These are phyloP conservation scores for Dactylellina leptospora DNA, from an alignment of 2,329 filamentous ascomycete genomes.

Conservation along the genomic window DNA sequence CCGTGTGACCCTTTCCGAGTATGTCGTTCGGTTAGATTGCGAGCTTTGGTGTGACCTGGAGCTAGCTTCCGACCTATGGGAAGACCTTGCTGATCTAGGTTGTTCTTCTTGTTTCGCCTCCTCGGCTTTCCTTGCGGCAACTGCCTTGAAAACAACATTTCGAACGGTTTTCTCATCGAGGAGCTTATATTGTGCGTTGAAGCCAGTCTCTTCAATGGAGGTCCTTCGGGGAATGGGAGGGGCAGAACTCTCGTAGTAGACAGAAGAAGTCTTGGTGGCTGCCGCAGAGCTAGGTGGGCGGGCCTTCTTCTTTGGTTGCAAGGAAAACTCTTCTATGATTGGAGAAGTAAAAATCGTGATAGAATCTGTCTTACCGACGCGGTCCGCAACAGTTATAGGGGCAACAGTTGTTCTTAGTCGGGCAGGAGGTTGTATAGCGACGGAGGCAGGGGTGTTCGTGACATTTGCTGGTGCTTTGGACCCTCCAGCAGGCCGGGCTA, in stretches of 20 bases:
- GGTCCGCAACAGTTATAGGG: not conserved
- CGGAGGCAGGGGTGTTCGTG: conserved; percentile 1
- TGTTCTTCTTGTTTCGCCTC: conserved; percentile 21
- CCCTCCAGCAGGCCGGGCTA: conserved; percentile 15
- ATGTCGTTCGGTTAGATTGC: conserved; percentile 37
- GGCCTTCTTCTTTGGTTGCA: conserved; percentile 43
- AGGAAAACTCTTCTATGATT: conserved; percentile 44
- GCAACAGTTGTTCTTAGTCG: not conserved
- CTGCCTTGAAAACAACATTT: conserved; percentile 44
- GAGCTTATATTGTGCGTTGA: conserved; percentile 48
- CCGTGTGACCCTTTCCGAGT: conserved; percentile 17
- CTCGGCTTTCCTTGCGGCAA: conserved; percentile 33
- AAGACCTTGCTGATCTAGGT: conserved; percentile 13
- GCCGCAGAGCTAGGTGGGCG: conserved; percentile 47
- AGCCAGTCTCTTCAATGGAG: conserved; percentile 39
- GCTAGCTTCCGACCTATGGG: conserved; percentile 28
- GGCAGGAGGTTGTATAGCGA: conserved; percentile 12
- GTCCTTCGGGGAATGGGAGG: conserved; percentile 33
- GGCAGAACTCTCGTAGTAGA: conserved; percentile 42
- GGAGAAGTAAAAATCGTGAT: conserved; percentile 45
- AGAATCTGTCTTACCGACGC: conserved; percentile 26
- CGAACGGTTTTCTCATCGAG: conserved; percentile 46
- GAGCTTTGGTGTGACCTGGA: conserved; percentile 27
- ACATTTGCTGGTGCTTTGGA: conserved; percentile 1
- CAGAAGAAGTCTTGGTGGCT: conserved; percentile 40